Evolutionary conservation across 2,329 filamentous ascomycete genomes (phyloP).

Genomic region (Neurospora sp.): DNA sequence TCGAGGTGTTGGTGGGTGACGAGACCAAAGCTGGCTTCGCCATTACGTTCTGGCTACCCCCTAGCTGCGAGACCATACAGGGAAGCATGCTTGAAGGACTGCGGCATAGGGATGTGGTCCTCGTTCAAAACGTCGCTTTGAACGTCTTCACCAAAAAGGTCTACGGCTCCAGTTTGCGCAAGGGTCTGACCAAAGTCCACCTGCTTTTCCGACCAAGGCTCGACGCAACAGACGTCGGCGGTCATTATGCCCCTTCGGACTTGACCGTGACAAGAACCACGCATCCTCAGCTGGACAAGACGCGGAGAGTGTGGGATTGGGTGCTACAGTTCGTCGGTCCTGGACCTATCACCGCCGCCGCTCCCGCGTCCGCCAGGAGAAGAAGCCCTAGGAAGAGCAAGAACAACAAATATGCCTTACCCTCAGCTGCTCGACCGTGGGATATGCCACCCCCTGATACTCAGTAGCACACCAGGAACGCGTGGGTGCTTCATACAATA

Average conservation of each 20-base stretch:
- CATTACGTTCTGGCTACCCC: constrained; percentile 71
- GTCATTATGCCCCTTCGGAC: constrained; percentile 45
- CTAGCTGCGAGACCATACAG: constrained; percentile 21
- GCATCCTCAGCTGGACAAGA: constrained; percentile 50
- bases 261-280: constrained; percentile 26
- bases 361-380: background rate
- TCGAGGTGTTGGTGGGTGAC: constrained; percentile 76
- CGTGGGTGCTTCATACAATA: background rate
- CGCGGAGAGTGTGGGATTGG: constrained; percentile 64
- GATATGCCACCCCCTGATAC: constrained; percentile 20
- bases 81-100: constrained; percentile 33
- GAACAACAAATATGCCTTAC: background rate
- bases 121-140: constrained; percentile 71
- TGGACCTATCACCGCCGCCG: background rate
- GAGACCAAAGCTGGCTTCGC: constrained; percentile 73
- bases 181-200: constrained; percentile 58
- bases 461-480: constrained; percentile 8
- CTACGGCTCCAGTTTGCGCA: constrained; percentile 72
- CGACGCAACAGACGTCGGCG: constrained; percentile 40
- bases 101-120: constrained; percentile 63
- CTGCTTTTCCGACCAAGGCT: constrained; percentile 50
- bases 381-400: background rate
- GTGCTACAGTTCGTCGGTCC: constrained; percentile 53
- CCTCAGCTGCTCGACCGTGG: constrained; percentile 10
- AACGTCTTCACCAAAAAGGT: constrained; percentile 66